These are phyloP conservation scores for Pueraria montana DNA, from an alignment of 306 rosid genomes.

Conservation along the genomic window DNA sequence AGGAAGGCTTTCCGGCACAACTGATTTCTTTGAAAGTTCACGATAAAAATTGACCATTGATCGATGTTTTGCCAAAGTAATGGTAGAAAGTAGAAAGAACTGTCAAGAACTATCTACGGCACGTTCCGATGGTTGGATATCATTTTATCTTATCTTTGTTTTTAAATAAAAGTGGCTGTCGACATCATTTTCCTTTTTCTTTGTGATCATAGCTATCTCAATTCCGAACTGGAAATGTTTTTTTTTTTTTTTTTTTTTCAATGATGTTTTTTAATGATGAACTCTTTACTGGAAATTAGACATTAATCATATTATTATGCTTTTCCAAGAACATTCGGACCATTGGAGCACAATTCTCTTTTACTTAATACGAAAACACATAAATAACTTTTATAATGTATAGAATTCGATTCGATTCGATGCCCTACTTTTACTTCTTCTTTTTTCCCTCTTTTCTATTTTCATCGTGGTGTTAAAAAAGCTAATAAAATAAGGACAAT, in stretches of 20 bases:
- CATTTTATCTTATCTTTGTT: slow-evolving; percentile 22
- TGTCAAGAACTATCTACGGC: slow-evolving; percentile 3
- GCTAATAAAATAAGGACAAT: too few relatives aligned
- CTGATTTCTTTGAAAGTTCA: not conserved
- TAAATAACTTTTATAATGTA: not conserved
- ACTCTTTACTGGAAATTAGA: not conserved
- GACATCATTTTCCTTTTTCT: slow-evolving; percentile 5
- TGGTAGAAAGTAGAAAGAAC: slow-evolving; percentile 32
- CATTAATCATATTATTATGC: not conserved
- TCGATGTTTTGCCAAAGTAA: slow-evolving; percentile 5
- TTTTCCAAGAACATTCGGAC: slow-evolving; percentile 9
- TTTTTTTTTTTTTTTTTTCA: not conserved
- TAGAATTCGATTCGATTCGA: not conserved
- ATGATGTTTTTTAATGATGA: too few relatives aligned
- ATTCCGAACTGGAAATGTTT: not conserved
- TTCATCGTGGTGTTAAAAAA: too few relatives aligned
- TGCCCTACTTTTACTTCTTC: too few relatives aligned
- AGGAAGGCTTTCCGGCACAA: not conserved
- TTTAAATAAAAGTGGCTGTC: slow-evolving; percentile 25
- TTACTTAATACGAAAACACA: not conserved
- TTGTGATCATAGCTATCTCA: not conserved
- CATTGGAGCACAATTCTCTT: not conserved
- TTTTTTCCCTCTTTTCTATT: too few relatives aligned
- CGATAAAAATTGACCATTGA: not conserved
- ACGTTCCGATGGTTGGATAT: slow-evolving; percentile 10